These are phyloP conservation scores for Venturiaceae sp. DNA, from an alignment of 2,329 filamentous ascomycete species.

Conservation along the genomic window DNA sequence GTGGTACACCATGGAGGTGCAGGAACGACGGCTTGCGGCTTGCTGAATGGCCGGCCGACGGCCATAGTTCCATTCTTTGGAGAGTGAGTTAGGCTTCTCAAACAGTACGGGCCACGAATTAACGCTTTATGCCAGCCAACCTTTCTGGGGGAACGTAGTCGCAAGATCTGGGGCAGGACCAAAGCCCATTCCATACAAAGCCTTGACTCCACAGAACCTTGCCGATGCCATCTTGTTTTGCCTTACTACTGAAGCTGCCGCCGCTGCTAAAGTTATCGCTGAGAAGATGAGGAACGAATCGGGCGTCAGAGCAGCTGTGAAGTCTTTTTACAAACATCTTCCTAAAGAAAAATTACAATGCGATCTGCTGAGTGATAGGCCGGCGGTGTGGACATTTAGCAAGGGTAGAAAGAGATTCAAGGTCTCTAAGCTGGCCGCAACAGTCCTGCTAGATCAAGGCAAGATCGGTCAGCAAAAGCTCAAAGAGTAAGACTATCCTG, in stretches of 20 bases:
- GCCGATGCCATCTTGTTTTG: conserved; percentile 52
- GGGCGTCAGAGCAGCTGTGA: too few relatives aligned
- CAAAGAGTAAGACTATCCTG: too few relatives aligned
- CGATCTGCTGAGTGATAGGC: too few relatives aligned
- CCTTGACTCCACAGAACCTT: conserved; percentile 51
- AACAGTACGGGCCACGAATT: background rate
- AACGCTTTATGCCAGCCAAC: conserved; percentile 38
- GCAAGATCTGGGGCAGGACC: conserved; percentile 55
- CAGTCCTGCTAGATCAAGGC: too few relatives aligned
- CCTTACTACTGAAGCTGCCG: background rate
- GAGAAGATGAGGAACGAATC: background rate
- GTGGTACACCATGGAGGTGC: conserved; percentile 71
- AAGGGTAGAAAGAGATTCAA: too few relatives aligned
- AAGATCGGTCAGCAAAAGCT: too few relatives aligned
- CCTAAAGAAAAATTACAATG: too few relatives aligned
- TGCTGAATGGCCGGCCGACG: conserved; percentile 61
- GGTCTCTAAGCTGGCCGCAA: too few relatives aligned
- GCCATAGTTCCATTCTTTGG: conserved; percentile 75
- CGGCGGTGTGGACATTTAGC: too few relatives aligned
- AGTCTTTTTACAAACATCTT: too few relatives aligned
- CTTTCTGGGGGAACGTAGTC: conserved; percentile 68
- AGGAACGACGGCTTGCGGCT: conserved; percentile 63
- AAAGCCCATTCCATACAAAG: conserved; percentile 57
- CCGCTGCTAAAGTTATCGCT: background rate
- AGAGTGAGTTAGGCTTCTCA: conserved; percentile 31